Evolutionary conservation across 768 basidiomycete species (phyloP), one percentile per base, ranked within the genome.

Genomic region (Suillus clintonianus): DNA sequence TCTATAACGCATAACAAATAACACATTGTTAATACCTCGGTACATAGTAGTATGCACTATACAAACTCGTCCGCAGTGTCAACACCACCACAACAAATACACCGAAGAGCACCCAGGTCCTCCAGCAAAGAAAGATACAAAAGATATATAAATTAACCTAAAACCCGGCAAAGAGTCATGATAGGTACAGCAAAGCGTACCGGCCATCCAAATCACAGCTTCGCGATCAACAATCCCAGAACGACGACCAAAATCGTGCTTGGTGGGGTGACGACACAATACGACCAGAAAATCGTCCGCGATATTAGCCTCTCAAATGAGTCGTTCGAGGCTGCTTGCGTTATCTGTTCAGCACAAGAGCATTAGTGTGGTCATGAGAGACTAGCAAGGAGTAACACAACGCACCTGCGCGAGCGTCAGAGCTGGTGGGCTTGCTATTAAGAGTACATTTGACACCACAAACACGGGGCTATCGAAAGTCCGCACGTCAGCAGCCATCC

Each of bases 201-300:
- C 15, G 17, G 5, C 50, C 15, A n/a, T 53, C 5, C 4, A n/a
- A 7, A 34, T 53, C 45, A 89, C n/a, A 86, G 69, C 67, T 84
- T 86, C 1, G 87, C 79, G 13, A 92, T 70, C 58, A 87, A 62
- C 48, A 97, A 75, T 1, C 91, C 94, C 32, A 92, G 71, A 50
- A 96, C 83, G 56, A 96, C 91, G 70, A 89, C 90, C 19, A 81
- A 70, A 61, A 95, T 87, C 60, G 89, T 93, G n/a, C 90, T 82
- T 2, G 92, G 91, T 2, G 95, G 95, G 0, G 95, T 96, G 62
- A 95, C 79, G 39, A 94, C 78, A 68, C 92, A 95, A 72, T 97
- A 98, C 2, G 90, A 84, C 94, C 94, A 95, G 74, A 95, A 95
- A 64, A 98, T 93, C 0, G 96, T 98, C 60, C 92, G 85, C 64